Evolutionary conservation across 2,329 filamentous ascomycete species (phyloP).

Genomic region (Aspergillus sp.): DNA sequence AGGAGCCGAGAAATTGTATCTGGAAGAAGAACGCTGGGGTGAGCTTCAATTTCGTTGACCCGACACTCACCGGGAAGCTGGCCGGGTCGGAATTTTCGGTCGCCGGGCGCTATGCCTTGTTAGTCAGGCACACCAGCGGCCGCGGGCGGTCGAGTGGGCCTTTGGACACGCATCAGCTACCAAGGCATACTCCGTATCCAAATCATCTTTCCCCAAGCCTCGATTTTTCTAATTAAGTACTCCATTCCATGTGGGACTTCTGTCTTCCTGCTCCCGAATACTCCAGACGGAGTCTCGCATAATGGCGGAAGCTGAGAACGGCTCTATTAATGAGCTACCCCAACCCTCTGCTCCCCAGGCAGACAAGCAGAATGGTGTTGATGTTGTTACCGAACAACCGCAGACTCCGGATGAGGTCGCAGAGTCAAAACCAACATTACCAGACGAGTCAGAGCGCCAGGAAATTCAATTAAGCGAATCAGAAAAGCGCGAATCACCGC

Average conservation of each 20-base stretch:
- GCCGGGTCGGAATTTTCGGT: constrained; percentile 28
- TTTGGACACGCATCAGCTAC: constrained; percentile 28
- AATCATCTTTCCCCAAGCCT: background rate
- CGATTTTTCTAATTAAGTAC: constrained; percentile 15
- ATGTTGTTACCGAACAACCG: constrained; percentile 26
- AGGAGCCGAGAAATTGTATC: constrained; percentile 15
- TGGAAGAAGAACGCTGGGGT: background rate
- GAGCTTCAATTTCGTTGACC: background rate
- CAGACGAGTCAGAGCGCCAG: constrained; percentile 30
- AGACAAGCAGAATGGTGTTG: constrained; percentile 29
- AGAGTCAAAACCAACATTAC: constrained; percentile 33
- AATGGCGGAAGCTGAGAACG: constrained; percentile 44
- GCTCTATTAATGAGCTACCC: constrained; percentile 31
- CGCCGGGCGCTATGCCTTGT: constrained; percentile 24
- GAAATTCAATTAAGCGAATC: constrained; percentile 25
- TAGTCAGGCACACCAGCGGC: constrained; percentile 19
- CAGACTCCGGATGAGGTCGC: constrained; percentile 26
- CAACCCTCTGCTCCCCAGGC: constrained; percentile 27
- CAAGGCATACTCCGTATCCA: constrained; percentile 3
- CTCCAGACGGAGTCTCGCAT: constrained; percentile 38
- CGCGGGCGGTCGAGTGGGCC: background rate
- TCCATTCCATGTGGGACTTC: constrained; percentile 30
- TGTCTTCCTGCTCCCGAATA: constrained; percentile 24
- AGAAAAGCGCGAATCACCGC: constrained; percentile 8
- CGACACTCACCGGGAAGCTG: background rate